phyloP scores from a whole-genome alignment of 768 basidiomycete species.

The Suillus subluteus region DNA sequence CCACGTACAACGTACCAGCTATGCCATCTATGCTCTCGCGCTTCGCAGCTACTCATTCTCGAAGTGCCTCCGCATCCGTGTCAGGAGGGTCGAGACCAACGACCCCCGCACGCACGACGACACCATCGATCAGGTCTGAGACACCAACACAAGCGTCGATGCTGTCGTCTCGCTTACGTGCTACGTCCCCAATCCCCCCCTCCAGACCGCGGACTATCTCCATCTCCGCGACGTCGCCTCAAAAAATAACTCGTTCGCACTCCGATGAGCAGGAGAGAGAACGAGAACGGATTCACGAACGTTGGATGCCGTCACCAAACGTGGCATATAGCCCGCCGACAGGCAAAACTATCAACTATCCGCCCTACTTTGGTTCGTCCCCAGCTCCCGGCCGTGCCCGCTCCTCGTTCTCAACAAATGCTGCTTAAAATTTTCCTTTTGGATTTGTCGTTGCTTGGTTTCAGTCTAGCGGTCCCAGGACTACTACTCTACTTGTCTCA shows the following conservation, averaged over 20 bases:
- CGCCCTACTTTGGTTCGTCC: constrained; percentile 25
- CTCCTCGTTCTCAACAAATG: constrained; percentile 37
- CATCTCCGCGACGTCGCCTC: constrained; percentile 48
- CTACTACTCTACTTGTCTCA: constrained; percentile 37
- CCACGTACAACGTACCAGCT: constrained; percentile 37
- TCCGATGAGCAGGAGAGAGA: constrained; percentile 64
- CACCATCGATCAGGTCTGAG: constrained; percentile 29
- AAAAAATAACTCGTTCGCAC: constrained; percentile 61
- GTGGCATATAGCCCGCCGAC: constrained; percentile 41
- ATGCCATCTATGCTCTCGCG: constrained; percentile 54
- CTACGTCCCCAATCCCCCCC: constrained; percentile 37
- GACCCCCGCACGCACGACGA: constrained; percentile 34
- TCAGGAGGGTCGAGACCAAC: constrained; percentile 41
- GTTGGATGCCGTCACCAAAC: constrained; percentile 61
- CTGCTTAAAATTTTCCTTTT: constrained; percentile 32
- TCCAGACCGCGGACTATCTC: constrained; percentile 56
- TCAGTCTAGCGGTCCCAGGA: constrained; percentile 31
- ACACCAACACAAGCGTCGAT: constrained; percentile 25
- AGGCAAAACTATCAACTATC: constrained; percentile 33
- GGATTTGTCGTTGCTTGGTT: constrained; percentile 24
- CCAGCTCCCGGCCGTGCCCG: constrained; percentile 26
- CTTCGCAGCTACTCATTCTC: constrained; percentile 54
- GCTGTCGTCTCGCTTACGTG: constrained; percentile 31
- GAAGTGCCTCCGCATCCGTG: constrained; percentile 55
- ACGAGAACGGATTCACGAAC: constrained; percentile 56